phyloP scores from a whole-genome alignment of 306 rosid genomes.

The Comarum palustre region DNA sequence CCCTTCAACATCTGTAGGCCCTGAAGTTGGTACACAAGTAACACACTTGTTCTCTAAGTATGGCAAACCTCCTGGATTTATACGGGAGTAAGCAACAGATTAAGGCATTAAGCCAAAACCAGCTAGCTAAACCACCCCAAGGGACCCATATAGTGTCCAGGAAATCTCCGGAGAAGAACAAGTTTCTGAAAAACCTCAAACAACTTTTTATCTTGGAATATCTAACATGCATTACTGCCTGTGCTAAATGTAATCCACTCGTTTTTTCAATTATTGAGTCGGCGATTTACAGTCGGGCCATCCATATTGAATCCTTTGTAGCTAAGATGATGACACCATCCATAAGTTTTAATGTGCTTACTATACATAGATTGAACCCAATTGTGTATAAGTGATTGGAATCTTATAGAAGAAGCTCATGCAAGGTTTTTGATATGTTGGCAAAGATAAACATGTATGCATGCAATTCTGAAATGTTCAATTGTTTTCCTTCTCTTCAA shows the following conservation, averaged over 20 bases:
- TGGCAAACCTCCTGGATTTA: constrained; percentile 33
- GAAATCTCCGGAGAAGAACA: constrained; percentile 13
- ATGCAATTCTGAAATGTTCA: constrained; percentile 18
- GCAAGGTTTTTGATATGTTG: constrained; percentile 36
- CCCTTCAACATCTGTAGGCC: constrained; percentile 31
- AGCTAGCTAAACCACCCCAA: constrained; percentile 23
- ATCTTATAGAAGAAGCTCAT: constrained; percentile 29
- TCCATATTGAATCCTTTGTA: constrained; percentile 29
- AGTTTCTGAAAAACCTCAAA: constrained; percentile 22
- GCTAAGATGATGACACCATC: constrained; percentile 35
- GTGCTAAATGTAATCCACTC: constrained; percentile 31
- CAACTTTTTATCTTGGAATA: background rate
- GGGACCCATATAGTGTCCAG: constrained; percentile 32
- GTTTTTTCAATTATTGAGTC: constrained; percentile 39
- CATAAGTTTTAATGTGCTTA: constrained; percentile 33
- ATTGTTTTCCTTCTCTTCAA: constrained; percentile 27
- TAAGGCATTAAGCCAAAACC: constrained; percentile 18
- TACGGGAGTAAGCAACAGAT: constrained; percentile 20
- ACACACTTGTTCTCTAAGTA: constrained; percentile 32
- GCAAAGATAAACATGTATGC: constrained; percentile 33
- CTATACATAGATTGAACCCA: constrained; percentile 20
- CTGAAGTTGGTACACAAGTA: constrained; percentile 22
- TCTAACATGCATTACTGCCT: constrained; percentile 26
- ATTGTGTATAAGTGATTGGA: constrained; percentile 15
- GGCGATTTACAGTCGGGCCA: constrained; percentile 29